These are phyloP conservation scores for Crucihimalaya himalaica DNA, from an alignment of 345 rosid genomes.

Conservation along the genomic window DNA sequence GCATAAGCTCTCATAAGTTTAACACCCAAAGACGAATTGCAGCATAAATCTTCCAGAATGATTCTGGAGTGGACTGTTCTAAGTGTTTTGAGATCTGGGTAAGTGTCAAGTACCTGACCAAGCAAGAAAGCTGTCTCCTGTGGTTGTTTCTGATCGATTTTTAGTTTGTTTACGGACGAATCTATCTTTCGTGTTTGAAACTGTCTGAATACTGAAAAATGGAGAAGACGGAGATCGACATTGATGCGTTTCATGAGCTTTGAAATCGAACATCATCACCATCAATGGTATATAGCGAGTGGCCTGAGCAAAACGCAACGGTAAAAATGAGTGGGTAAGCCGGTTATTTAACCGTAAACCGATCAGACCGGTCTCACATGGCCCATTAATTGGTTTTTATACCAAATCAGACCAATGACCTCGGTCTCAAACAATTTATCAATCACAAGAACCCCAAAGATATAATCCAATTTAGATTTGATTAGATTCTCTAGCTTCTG, in stretches of 20 bases:
- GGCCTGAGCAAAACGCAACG: background rate
- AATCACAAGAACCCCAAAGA: too few species aligned
- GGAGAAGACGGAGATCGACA: constrained; percentile 39
- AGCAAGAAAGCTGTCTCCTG: constrained; percentile 30
- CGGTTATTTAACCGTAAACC: constrained; percentile 22
- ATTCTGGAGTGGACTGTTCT: constrained; percentile 50
- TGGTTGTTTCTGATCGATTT: constrained; percentile 19
- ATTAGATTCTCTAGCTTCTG: too few species aligned
- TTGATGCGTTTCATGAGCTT: constrained; percentile 50
- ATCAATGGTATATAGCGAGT: background rate
- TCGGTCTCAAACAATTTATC: too few species aligned
- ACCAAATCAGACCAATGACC: too few species aligned
- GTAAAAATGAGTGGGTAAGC: background rate
- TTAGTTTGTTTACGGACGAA: constrained; percentile 22
- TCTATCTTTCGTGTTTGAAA: constrained; percentile 16
- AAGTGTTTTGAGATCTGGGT: constrained; percentile 56
- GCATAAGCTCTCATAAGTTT: constrained; percentile 66
- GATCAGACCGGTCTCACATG: constrained; percentile 16
- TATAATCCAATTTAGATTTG: too few species aligned
- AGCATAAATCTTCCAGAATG: constrained; percentile 33
- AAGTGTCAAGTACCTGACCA: constrained; percentile 49
- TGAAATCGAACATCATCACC: constrained; percentile 21
- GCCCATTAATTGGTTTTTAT: background rate
- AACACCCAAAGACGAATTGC: constrained; percentile 54
- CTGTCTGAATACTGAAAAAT: constrained; percentile 28